Evolutionary conservation across 73 alveolate genomes (phyloP), one percentile per base, ranked within the genome.

Genomic region (Paramecium primaurelia): DNA sequence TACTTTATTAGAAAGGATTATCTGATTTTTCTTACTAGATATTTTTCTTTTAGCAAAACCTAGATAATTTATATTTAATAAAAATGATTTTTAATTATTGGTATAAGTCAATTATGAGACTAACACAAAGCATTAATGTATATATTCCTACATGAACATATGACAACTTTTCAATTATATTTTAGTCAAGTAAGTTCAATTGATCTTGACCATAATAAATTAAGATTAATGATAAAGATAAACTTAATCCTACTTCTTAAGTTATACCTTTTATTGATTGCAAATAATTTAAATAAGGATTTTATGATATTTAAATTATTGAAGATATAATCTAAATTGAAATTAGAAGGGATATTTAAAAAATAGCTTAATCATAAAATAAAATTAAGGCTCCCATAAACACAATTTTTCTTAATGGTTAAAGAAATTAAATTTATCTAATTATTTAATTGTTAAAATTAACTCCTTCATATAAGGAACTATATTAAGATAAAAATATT

Each of bases 101-200:
- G 30, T 68, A 68, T 32, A 68, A 32, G 25, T 68, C 84, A 22
- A 68, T 68, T 3, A 68, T 32, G 22, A 68, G 47, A 26, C 84
- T 12, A 1, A 68, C 1, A 9, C 51, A 68, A 4, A 68, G 28
- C 84, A 68, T 68, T 12, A 68, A 4, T 14, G 51, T 68, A 68
- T 68, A 68, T 11, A 68, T 68, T 68, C 84, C 84, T 11, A 68
- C 84, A 28, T 68, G 84, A 68, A 68, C 4, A 68, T 68, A 68
- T 11, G 51, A 28, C 6, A 34, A 7, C 30, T 32, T 68, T 32
- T 68, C 84, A 68, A 68, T 32, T 10, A 68, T 26, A 12, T 6
- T 12, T 68, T 68, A 68, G 25, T 68, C 47, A 14, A 34, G 25
- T 68, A 68, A 4, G 4, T 68, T 6, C 6, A 68, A 32, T 11